These are phyloP conservation scores for Cyclospora cayetanensis DNA, from an alignment of 169 alveolate genomes.

Conservation along the genomic window DNA sequence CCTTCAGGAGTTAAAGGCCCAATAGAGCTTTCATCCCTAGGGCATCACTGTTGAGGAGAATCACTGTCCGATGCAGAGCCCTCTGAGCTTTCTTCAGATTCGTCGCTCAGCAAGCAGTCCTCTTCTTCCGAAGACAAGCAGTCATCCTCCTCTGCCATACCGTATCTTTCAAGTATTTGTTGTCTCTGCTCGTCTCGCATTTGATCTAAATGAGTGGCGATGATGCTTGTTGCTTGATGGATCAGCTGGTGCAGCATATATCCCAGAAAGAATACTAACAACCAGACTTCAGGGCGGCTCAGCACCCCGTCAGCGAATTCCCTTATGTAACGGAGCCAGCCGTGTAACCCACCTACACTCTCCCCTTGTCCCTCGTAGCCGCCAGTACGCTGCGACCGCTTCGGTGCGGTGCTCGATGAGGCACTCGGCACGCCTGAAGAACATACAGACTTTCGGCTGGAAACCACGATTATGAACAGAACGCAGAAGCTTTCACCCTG, in stretches of 20 bases:
- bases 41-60: too few relatives aligned
- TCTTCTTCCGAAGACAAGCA: too few relatives aligned
- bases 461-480: too few relatives aligned
- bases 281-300: constrained; percentile 58
- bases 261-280: constrained; percentile 17
- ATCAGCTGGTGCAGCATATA: constrained; percentile 21
- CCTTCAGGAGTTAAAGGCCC: too few relatives aligned
- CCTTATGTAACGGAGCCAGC: neutral
- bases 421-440: constrained; percentile 27
- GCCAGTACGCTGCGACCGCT: neutral
- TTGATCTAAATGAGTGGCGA: neutral
- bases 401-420: constrained; percentile 27
- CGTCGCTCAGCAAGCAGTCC: neutral
- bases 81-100: neutral
- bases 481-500: neutral
- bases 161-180: constrained; percentile 22
- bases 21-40: too few relatives aligned
- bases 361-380: neutral
- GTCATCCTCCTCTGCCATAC: constrained; percentile 38
- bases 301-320: neutral
- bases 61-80: too few relatives aligned
- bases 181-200: constrained; percentile 30
- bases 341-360: neutral
- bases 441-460: neutral
- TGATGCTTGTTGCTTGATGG: constrained; percentile 28